Base-by-base conservation (phyloP, 108 stramenopile species). In the Discostella stelligeroides region DNA sequence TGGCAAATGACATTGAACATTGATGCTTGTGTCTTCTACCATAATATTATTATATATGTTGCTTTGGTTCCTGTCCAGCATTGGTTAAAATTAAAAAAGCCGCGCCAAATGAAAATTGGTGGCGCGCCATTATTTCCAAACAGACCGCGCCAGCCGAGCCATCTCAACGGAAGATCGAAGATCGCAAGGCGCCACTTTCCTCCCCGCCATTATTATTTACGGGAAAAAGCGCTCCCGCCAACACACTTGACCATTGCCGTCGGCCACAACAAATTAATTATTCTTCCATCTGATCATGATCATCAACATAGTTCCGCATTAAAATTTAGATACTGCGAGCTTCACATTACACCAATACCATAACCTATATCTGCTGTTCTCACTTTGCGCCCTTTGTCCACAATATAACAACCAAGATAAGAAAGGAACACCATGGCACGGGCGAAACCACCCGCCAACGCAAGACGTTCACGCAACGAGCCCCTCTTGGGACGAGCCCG, bases 381-480 rank as follows among this genome's bases (percentile, higher is more conserved):
- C 34, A 34, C 34, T 34, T 34, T 34, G 6, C 3, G 3, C 34
- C 34, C 34, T 34, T 34, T 34, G 5, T 3, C 6, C 34, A 5
- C 34, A 34, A 34, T 5, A 6, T 34, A 3, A 34, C 3, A 34
- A 34, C 3, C 34, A 6, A 34, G 34, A 6, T 34, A 54, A 54
- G 1, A 54, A 28, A 20, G 15, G 37, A 1, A 37, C 0, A 60
- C 14, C 15, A 77, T 77, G 76, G 76, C 76, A 28, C 54, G 76
- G 59, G 62, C 76, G 25, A 77, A 77, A 65, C 76, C 76, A 42
- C 63, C 76, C 7, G 56, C 54, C 65, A 60, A 45, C 57, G 59
- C 58, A 21, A 43, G 59, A 21, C 76, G 76, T 8, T 41, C 60
- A 21, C 68, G 76, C n/a, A 63, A 64, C 63, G 76, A 77, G 40